Evolutionary conservation across 768 basidiomycete genomes (phyloP).

Genomic region (Auriscalpium vulgare): DNA sequence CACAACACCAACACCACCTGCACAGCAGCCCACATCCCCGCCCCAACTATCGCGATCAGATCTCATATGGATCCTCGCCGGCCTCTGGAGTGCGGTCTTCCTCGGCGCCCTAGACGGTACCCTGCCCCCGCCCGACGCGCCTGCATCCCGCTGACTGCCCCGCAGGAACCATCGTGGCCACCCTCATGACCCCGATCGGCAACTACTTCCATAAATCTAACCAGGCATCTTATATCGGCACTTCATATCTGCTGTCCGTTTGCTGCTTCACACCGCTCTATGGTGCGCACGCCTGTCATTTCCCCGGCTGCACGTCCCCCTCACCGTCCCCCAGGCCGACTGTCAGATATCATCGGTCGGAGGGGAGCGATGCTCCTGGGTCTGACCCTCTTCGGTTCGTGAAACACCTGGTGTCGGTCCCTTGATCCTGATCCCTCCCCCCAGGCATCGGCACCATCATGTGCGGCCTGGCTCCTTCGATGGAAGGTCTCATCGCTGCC

Average conservation of each 20-base stretch:
- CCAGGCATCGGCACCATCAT: conserved; percentile 74
- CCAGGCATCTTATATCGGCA: conserved; percentile 82
- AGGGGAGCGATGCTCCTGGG: conserved; percentile 84
- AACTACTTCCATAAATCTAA: conserved; percentile 76
- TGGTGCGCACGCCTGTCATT: conserved; percentile 36
- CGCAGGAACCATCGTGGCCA: conserved; percentile 79
- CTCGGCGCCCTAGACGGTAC: conserved; percentile 80
- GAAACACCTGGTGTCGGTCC: conserved; percentile 20
- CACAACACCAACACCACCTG: neutral
- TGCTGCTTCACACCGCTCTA: conserved; percentile 90
- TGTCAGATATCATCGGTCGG: conserved; percentile 80
- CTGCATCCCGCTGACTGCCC: neutral
- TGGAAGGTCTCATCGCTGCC: conserved; percentile 73
- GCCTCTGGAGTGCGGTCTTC: conserved; percentile 78
- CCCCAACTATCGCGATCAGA: conserved; percentile 36
- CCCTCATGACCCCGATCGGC: conserved; percentile 76
- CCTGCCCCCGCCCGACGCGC: conserved; percentile 8
- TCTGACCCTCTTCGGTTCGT: conserved; percentile 65
- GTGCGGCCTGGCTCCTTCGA: conserved; percentile 82
- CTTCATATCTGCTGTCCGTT: conserved; percentile 78
- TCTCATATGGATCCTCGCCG: conserved; percentile 63
- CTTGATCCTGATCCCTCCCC: conserved; percentile 3
- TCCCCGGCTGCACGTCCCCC: conserved; percentile 11
- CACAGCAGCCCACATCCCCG: neutral
- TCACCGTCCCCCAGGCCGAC: conserved; percentile 44